phyloP scores from a whole-genome alignment of 2,329 filamentous ascomycete genomes.

The Pestalotiopsis sp. region DNA sequence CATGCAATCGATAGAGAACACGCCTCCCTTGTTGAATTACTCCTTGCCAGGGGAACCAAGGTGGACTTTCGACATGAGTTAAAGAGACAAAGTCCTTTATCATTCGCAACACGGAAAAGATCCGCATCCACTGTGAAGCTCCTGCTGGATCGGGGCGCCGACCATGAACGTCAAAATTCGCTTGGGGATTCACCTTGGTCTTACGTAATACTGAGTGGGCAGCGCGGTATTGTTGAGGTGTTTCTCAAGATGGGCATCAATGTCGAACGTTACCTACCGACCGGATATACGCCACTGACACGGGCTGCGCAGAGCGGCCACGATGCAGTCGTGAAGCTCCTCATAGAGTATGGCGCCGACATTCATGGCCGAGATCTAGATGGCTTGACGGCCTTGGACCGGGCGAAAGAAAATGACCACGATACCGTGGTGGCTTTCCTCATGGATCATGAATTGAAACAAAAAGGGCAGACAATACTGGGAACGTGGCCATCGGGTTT shows the following conservation, averaged over 20 bases:
- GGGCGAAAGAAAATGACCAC: neutral
- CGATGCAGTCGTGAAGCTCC: neutral
- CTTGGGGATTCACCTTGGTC: neutral
- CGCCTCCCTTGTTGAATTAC: neutral
- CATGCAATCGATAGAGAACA: neutral
- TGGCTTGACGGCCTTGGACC: neutral
- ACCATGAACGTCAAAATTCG: neutral
- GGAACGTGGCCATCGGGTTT: neutral
- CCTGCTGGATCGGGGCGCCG: neutral
- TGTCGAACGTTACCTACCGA: neutral
- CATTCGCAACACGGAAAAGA: neutral
- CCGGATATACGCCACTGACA: neutral
- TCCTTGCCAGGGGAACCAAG: neutral
- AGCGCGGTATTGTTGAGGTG: neutral
- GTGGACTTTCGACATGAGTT: neutral
- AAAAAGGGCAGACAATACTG: neutral
- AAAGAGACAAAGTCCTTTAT: neutral
- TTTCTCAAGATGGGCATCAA: neutral
- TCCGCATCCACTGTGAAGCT: neutral
- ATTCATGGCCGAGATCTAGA: neutral
- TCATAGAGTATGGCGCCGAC: neutral
- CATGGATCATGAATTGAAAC: neutral
- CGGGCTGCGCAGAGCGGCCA: neutral
- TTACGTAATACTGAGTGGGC: neutral
- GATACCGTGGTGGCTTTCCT: neutral